phyloP scores from a whole-genome alignment of 192 early-diverging fungal species.

The Cetraspora pellucida region DNA sequence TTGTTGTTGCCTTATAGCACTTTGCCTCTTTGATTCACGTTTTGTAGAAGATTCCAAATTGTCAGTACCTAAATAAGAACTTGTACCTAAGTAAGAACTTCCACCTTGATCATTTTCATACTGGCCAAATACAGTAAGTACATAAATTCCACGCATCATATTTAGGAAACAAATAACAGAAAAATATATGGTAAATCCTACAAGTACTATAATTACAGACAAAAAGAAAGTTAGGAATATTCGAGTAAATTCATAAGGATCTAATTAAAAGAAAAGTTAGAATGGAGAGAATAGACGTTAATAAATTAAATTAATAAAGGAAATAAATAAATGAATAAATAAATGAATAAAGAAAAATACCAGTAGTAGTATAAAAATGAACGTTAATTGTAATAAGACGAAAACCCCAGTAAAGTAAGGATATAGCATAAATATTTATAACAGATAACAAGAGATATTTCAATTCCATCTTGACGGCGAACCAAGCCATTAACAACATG shows the following conservation, averaged over 20 bases:
- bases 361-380: too few species aligned
- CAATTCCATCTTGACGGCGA: conserved; percentile 37
- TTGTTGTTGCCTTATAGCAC: too few species aligned
- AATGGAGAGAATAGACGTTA: too few species aligned
- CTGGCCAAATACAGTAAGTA: conserved; percentile 22
- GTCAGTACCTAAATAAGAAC: too few species aligned
- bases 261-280: conserved; percentile 5
- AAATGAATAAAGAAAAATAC: too few species aligned
- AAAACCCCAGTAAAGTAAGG: neutral
- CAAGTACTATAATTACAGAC: conserved; percentile 25
- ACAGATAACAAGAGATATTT: conserved; percentile 39
- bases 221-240: conserved; percentile 46
- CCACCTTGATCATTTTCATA: neutral
- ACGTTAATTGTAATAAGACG: too few species aligned
- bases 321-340: too few species aligned
- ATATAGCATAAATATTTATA: conserved; percentile 18
- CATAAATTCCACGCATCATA: conserved; percentile 21
- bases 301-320: too few species aligned
- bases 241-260: conserved; percentile 49
- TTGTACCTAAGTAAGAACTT: neutral
- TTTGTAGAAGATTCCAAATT: too few species aligned
- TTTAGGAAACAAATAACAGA: conserved; percentile 29
- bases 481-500: conserved; percentile 38
- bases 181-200: conserved; percentile 32
- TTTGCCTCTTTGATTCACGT: too few species aligned